These are phyloP conservation scores for Hygrocybe punicea DNA, from an alignment of 768 basidiomycete species.

Conservation along the genomic window DNA sequence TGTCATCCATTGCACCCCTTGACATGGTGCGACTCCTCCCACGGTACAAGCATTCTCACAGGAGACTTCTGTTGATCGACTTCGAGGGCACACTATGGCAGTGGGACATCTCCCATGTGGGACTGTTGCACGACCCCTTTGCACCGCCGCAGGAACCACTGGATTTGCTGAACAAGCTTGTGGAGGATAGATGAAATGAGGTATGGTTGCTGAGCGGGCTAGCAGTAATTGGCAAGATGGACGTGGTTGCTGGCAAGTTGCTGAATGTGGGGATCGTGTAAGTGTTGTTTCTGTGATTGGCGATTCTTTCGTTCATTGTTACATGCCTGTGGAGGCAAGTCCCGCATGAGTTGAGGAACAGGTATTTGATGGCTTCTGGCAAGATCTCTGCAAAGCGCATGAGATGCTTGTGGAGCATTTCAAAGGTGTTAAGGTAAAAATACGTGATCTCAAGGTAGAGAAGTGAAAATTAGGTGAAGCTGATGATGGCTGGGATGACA, in stretches of 20 bases:
- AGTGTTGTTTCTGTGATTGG: too few relatives aligned
- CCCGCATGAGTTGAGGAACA: too few relatives aligned
- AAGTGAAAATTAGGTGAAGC: too few relatives aligned
- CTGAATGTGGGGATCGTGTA: conserved; percentile 75
- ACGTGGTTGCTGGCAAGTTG: conserved; percentile 55
- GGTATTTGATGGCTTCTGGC: too few relatives aligned
- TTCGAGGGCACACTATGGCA: conserved; percentile 77
- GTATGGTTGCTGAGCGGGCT: conserved; percentile 83
- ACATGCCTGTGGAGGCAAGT: too few relatives aligned
- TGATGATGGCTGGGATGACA: too few relatives aligned
- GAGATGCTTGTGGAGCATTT: too few relatives aligned
- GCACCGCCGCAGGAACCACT: conserved; percentile 41
- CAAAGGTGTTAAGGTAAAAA: too few relatives aligned
- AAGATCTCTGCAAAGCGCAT: too few relatives aligned
- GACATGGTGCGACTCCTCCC: conserved; percentile 52
- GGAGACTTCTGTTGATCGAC: conserved; percentile 69
- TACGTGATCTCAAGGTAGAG: too few relatives aligned
- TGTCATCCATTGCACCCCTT: conserved; percentile 27
- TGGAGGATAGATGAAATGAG: conserved; percentile 64
- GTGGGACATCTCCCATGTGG: conserved; percentile 49
- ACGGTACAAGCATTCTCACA: conserved; percentile 60
- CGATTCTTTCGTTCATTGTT: too few relatives aligned
- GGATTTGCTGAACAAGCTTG: conserved; percentile 51
- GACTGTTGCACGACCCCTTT: conserved; percentile 27
- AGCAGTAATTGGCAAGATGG: conserved; percentile 58